A percentile compares a stretch with the other conserved stretches of the same genome.
These are phyloP conservation scores for Pseudonitzschia delicatissima DNA, from an alignment of 108 stramenopile genomes.

Conservation along the genomic window DNA sequence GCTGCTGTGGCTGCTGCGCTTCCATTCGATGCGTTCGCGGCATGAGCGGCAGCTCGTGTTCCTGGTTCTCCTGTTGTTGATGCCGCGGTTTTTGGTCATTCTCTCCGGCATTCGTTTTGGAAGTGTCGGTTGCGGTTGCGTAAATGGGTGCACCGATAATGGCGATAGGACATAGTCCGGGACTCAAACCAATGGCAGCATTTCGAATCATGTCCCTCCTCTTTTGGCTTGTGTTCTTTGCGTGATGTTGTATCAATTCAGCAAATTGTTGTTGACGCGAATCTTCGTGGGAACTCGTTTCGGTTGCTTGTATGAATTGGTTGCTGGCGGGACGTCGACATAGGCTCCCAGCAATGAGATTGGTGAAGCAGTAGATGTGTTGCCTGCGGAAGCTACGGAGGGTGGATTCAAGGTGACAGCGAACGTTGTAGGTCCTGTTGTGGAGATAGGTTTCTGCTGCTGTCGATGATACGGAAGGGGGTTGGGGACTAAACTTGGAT, in stretches of 20 bases:
- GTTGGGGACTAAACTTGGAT: neutral
- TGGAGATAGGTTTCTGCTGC: neutral
- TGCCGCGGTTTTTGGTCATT: neutral
- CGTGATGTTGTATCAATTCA: slow-evolving; percentile 1
- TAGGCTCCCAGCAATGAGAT: neutral
- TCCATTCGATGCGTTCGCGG: no score
- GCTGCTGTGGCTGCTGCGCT: neutral
- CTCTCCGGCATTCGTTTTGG: neutral
- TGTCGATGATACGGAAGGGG: neutral
- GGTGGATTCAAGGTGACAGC: neutral
- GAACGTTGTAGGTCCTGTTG: neutral
- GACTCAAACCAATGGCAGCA: slow-evolving; percentile 1
- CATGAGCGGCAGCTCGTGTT: no score
- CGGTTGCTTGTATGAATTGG: neutral
- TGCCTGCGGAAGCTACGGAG: neutral
- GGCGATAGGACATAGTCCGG: neutral
- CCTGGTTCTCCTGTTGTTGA: neutral
- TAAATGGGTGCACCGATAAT: slow-evolving; percentile 2
- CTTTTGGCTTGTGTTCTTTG: slow-evolving; percentile 6
- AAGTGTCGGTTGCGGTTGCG: neutral
- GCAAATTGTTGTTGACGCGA: slow-evolving; percentile 8
- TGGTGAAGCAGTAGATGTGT: neutral
- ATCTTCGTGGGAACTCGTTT: neutral
- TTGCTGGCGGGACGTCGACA: neutral
- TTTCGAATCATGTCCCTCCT: slow-evolving; percentile 8